phyloP scores from a whole-genome alignment of 1,139 yeast genomes.

The Wickerhamomyces sp. region DNA sequence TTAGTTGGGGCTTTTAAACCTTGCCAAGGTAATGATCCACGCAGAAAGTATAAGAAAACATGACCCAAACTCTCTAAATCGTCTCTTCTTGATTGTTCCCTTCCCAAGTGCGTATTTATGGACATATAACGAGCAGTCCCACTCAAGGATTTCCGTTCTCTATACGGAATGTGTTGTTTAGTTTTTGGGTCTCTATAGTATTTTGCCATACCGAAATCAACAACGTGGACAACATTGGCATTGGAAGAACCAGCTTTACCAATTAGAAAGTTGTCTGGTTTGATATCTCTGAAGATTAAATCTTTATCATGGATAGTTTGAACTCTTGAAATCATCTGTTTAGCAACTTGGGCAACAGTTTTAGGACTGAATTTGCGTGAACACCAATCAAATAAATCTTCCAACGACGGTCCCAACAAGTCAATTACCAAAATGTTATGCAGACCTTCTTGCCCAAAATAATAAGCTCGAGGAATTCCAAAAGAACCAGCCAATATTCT shows the following conservation, averaged over 20 bases:
- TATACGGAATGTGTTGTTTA: constrained; percentile 91
- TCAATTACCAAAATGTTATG: constrained; percentile 74
- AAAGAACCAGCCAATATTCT: constrained; percentile 55
- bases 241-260: constrained; percentile 63
- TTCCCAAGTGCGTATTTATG: constrained; percentile 93
- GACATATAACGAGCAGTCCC: constrained; percentile 99
- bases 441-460: constrained; percentile 77
- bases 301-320: constrained; percentile 66
- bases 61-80: constrained; percentile 95
- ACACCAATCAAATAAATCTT: constrained; percentile 81
- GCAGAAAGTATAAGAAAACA: constrained; percentile 87
- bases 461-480: constrained; percentile 73
- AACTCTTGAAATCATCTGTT: constrained; percentile 67
- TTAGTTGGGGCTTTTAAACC: constrained; percentile 88
- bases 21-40: constrained; percentile 98
- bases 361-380: constrained; percentile 63
- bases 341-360: constrained; percentile 71
- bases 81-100: constrained; percentile 95
- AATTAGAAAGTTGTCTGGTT: constrained; percentile 71
- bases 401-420: constrained; percentile 70
- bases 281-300: constrained; percentile 70
- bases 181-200: constrained; percentile 95
- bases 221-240: constrained; percentile 83
- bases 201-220: constrained; percentile 96
- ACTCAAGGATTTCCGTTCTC: constrained; percentile 92